Evolutionary conservation across 23 red algal genomes (phyloP).

Genomic region (Gracilaria gracilis): DNA sequence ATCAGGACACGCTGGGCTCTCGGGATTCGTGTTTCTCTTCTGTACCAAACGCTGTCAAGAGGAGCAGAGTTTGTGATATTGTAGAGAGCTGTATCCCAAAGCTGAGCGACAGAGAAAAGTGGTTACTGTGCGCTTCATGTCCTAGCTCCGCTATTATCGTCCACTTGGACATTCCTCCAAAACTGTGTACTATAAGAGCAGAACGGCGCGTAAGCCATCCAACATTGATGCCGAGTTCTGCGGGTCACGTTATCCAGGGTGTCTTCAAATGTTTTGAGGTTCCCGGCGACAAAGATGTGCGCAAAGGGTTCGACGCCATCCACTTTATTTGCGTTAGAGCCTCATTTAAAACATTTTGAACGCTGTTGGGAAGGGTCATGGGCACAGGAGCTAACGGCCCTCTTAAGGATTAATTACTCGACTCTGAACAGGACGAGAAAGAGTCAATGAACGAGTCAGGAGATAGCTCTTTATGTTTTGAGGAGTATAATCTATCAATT

Average conservation of each 20-base stretch:
- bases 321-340: not conserved
- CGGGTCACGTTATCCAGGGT: not conserved
- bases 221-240: constrained; percentile 9
- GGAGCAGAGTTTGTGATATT: not conserved
- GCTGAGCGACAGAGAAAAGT: not conserved
- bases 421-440: not conserved
- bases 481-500: too few species aligned
- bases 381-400: not conserved
- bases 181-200: not conserved
- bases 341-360: not conserved
- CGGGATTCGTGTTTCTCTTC: not conserved
- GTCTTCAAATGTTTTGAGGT: not conserved
- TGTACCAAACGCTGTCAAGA: not conserved
- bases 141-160: constrained; percentile 6
- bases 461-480: too few species aligned
- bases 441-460: too few species aligned
- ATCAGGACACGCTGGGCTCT: constrained; percentile 5
- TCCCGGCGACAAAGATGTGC: not conserved
- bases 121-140: not conserved
- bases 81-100: constrained; percentile 9
- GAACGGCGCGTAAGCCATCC: not conserved
- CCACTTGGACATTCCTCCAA: not conserved
- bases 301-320: not conserved
- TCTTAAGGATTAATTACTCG: not conserved
- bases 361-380: not conserved